Conservation (phyloP, 176 grass and related monocot species). For the Raddia guianensis region DNA sequence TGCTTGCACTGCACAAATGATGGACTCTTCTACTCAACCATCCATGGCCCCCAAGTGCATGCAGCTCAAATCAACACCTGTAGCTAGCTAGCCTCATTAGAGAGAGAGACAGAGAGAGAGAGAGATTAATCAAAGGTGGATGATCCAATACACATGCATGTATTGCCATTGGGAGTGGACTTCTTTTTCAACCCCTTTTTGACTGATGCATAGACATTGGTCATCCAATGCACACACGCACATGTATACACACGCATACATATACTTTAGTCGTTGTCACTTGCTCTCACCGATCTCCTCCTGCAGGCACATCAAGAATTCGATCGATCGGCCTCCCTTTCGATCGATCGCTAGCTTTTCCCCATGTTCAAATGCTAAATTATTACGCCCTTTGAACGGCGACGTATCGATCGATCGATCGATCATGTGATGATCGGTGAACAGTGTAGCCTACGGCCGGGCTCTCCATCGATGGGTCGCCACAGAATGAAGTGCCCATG, state of each 20-base stretch:
- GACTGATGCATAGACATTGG: slow-evolving; percentile 31
- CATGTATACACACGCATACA: background rate
- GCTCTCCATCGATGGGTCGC: background rate
- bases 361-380: slow-evolving; percentile 55
- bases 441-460: background rate
- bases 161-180: slow-evolving; percentile 10
- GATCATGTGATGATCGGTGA: background rate
- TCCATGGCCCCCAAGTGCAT: too few relatives aligned
- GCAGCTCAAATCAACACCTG: too few relatives aligned
- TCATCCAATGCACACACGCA: slow-evolving; percentile 15
- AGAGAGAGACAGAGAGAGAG: slow-evolving; percentile 12
- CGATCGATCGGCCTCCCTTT: background rate
- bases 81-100: background rate
- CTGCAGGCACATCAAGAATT: slow-evolving; percentile 14
- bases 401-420: background rate
- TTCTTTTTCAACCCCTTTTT: slow-evolving; percentile 39
- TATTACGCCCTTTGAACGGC: slow-evolving; percentile 23
- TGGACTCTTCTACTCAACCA: too few relatives aligned
- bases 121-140: background rate
- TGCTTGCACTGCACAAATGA: too few relatives aligned
- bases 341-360: slow-evolving; percentile 7
- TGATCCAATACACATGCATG: background rate
- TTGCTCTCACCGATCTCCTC: slow-evolving; percentile 26
- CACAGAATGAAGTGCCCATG: slow-evolving; percentile 27
- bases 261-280: slow-evolving; percentile 44